phyloP scores from a whole-genome alignment of 169 alveolate genomes.

The Plasmodium gallinaceum region DNA sequence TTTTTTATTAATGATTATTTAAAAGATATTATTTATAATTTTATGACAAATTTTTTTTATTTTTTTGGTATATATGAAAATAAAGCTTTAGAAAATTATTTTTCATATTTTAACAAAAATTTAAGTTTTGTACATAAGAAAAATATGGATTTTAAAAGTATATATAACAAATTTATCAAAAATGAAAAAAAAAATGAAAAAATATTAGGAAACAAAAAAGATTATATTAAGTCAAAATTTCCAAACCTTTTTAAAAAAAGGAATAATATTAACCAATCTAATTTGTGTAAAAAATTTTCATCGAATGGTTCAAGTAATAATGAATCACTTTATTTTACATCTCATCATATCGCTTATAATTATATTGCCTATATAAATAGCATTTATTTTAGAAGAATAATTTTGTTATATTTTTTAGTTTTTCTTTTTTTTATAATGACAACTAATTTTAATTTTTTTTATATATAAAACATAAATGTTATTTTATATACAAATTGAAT shows the following conservation, averaged over 20 bases:
- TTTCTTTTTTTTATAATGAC: conserved; percentile 27
- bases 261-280: background rate
- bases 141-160: conserved; percentile 22
- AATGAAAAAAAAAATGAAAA: conserved; percentile 18
- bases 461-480: background rate
- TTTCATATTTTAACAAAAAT: conserved; percentile 21
- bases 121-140: conserved; percentile 17
- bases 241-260: conserved; percentile 9
- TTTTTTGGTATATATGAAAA: conserved; percentile 34
- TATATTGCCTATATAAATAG: conserved; percentile 46
- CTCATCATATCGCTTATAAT: conserved; percentile 35
- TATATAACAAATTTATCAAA: conserved; percentile 13
- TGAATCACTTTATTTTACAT: conserved; percentile 30
- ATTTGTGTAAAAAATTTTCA: background rate
- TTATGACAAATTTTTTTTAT: conserved; percentile 15
- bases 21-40: conserved; percentile 5
- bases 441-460: background rate
- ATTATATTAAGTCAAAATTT: background rate
- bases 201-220: background rate
- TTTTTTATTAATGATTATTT: conserved; percentile 33
- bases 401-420: conserved; percentile 36
- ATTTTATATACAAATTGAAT: background rate
- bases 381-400: conserved; percentile 33
- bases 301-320: background rate
- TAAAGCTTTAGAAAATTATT: conserved; percentile 33